These are phyloP conservation scores for Phytopythium cucurbitacearum DNA, from an alignment of 352 stramenopile species.

Conservation along the genomic window DNA sequence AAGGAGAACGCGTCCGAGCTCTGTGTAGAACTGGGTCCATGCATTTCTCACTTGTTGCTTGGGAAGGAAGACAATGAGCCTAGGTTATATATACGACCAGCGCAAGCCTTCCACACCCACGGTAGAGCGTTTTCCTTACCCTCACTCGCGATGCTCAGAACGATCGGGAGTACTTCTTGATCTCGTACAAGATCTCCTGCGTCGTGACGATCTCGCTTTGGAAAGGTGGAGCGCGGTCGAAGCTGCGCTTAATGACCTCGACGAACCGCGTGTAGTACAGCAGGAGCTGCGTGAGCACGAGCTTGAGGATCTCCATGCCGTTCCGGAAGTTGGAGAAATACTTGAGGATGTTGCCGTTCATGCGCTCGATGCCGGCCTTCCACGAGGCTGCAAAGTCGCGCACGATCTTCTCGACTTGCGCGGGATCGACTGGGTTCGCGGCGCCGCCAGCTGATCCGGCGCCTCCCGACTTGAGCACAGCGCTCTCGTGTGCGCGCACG, in stretches of 20 bases:
- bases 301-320: constrained; percentile 99
- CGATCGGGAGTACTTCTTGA: constrained; percentile 96
- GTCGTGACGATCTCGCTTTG: constrained; percentile 94
- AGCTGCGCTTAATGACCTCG: constrained; percentile 94
- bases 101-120: too few species aligned
- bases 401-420: constrained; percentile 93
- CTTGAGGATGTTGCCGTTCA: constrained; percentile 97
- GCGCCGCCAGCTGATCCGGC: constrained; percentile 11
- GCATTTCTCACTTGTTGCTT: too few species aligned
- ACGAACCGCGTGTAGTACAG: constrained; percentile 99
- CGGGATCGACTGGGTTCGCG: constrained; percentile 71
- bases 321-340: constrained; percentile 99
- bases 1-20: too few species aligned
- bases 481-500: constrained; percentile 92
- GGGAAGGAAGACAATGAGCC: too few species aligned
- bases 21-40: too few species aligned
- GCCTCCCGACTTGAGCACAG: constrained; percentile 41
- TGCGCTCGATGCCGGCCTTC: constrained; percentile 95
- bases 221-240: constrained; percentile 73
- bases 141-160: constrained; percentile 42
- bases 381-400: constrained; percentile 94
- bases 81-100: too few species aligned
- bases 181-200: constrained; percentile 96
- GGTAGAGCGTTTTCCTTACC: too few species aligned
- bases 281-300: constrained; percentile 96